Base-by-base conservation (phyloP, 208 protist species). In the Herpetomonas tarakana region DNA sequence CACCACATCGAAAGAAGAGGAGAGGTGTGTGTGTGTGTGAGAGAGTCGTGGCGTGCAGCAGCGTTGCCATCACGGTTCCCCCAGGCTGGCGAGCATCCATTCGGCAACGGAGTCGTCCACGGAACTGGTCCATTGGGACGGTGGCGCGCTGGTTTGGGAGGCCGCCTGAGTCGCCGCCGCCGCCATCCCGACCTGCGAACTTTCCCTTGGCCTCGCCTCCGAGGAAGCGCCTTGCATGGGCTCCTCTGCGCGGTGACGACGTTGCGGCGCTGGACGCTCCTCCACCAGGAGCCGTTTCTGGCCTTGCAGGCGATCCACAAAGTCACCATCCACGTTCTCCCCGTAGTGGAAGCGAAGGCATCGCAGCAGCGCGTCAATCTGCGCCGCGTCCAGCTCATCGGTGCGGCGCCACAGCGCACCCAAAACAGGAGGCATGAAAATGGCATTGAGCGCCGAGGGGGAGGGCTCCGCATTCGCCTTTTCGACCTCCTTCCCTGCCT, bases 351-450 rank as follows among this genome's bases (percentile, higher is more conserved):
- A 60, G 7, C 58, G 47, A 31, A 93, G 47, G 60, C 83, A 93
- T 11, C 83, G 80, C 51, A 81, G 51, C 29, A 93, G 16, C 0
- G 83, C 87, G 51, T 81, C 46, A 14, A 91, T 57, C 3, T 93
- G 83, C 22, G 24, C 16, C 18, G 26, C 19, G 12, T 54, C 14
- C 4, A 90, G 61, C 59, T 93, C 87, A 18, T 93, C 87, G 24
- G 68, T 74, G 45, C 87, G 76, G 18, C 67, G 52, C 87, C 87
- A 93, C 24, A 93, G 60, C 27, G 83, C 83, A 54, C 79, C 78
- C 28, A 93, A 59, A 1, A 84, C 77, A 2, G 65, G 58, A 2
- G 56, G 59, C 57, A 89, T 62, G 27, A 72, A 69, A 18, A 62
- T 54, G 4, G 60, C 49, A n/a, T 69, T 30, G 28, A 61, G n/a